Conservation (phyloP, 257 asterid species). For the Capsicum chinense region DNA sequence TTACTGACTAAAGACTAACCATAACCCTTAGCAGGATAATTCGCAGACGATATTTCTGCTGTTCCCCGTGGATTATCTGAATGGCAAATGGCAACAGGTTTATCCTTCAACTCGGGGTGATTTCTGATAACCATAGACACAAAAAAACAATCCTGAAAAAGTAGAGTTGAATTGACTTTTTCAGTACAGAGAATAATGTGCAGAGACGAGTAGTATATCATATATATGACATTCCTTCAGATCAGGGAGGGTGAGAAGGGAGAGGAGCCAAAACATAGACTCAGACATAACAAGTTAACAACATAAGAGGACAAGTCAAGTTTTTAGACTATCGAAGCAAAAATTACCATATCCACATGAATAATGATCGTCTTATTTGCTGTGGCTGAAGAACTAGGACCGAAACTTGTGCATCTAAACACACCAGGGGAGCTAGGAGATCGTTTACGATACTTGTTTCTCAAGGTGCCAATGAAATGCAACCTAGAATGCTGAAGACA, state of each 20-base stretch:
- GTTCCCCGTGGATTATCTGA: slow-evolving; percentile 93
- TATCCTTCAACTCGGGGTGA: slow-evolving; percentile 65
- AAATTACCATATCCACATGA: slow-evolving; percentile 86
- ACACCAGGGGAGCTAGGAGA: slow-evolving; percentile 55
- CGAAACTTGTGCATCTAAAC: slow-evolving; percentile 43
- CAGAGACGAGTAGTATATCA: background rate
- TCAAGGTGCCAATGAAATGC: slow-evolving; percentile 99
- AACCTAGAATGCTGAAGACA: slow-evolving; percentile 83
- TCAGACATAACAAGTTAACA: slow-evolving; percentile 19
- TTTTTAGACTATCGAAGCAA: slow-evolving; percentile 21
- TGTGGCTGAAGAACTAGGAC: slow-evolving; percentile 39
- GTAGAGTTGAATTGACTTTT: slow-evolving; percentile 16
- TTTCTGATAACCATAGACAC: slow-evolving; percentile 86
- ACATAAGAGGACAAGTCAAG: background rate
- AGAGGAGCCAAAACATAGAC: background rate
- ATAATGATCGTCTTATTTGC: slow-evolving; percentile 57
- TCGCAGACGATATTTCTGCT: slow-evolving; percentile 94
- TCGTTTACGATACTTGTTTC: slow-evolving; percentile 86
- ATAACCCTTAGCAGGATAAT: slow-evolving; percentile 87
- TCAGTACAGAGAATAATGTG: slow-evolving; percentile 18
- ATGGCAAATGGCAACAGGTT: slow-evolving; percentile 97
- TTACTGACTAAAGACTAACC: slow-evolving; percentile 54
- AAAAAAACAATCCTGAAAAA: slow-evolving; percentile 85
- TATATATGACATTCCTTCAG: background rate
- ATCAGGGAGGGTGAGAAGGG: background rate